Evolutionary conservation across 306 rosid species (phyloP).

Genomic region (Macrotyloma uniflorum): DNA sequence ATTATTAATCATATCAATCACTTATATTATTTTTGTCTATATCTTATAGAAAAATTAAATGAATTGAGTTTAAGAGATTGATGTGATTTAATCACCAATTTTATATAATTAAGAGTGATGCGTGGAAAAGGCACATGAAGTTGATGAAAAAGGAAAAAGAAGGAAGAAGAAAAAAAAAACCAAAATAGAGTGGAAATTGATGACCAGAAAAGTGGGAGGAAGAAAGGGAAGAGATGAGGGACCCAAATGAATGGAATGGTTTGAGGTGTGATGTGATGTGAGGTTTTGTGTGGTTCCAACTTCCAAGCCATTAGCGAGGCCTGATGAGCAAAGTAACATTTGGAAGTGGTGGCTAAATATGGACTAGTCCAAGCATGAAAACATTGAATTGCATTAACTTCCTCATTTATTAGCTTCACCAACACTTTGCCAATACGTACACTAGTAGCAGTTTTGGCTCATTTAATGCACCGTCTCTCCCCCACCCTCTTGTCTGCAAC

Average conservation of each 20-base stretch:
- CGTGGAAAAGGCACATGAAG: no score
- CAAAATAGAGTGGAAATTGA: not conserved
- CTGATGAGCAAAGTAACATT: not conserved
- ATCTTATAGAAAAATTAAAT: no score
- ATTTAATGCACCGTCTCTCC: slow-evolving; percentile 56
- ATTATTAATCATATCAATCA: no score
- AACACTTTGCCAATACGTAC: slow-evolving; percentile 44
- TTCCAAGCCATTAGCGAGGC: not conserved
- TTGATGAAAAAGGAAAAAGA: no score
- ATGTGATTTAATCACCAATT: no score
- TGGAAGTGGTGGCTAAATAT: slow-evolving; percentile 35
- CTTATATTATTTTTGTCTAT: no score
- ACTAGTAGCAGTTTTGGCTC: slow-evolving; percentile 60
- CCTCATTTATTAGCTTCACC: slow-evolving; percentile 78
- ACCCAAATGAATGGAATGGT: slow-evolving; percentile 1
- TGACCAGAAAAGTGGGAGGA: not conserved
- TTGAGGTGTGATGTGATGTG: slow-evolving; percentile 1
- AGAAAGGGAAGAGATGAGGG: slow-evolving; percentile 19
- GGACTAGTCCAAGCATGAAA: slow-evolving; percentile 59
- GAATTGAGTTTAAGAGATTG: no score
- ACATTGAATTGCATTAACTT: slow-evolving; percentile 68
- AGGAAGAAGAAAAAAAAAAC: no score
- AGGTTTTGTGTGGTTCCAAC: not conserved
- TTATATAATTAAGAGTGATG: no score
- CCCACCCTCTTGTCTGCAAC: slow-evolving; percentile 39